phyloP scores from a whole-genome alignment of 2,329 filamentous ascomycete genomes.

The Rasamsonia emersonii region DNA sequence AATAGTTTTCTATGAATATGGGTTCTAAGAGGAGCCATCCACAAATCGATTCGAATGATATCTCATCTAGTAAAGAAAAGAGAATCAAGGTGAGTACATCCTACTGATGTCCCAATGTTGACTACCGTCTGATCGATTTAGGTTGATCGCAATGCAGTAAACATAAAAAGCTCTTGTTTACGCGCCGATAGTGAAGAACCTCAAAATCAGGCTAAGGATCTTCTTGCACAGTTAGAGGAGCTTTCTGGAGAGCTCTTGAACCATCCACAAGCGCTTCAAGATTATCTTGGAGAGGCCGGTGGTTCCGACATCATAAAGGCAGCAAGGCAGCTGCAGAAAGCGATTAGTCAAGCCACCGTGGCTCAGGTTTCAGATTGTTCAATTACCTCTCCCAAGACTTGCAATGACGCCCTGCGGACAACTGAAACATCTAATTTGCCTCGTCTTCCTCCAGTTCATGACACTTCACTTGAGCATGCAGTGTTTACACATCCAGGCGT shows the following conservation, averaged over 20 bases:
- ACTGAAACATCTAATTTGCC: conserved; percentile 10
- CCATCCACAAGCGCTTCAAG: conserved; percentile 9
- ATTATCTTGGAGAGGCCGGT: conserved; percentile 7
- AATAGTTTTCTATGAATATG: too few species aligned
- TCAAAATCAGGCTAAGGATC: too few species aligned
- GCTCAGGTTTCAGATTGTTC: not conserved
- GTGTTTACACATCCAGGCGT: conserved; percentile 60
- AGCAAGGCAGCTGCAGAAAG: conserved; percentile 13
- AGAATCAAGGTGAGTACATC: conserved; percentile 12
- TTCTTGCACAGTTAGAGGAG: too few species aligned
- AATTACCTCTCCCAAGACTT: not conserved
- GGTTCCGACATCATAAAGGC: conserved; percentile 14
- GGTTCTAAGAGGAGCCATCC: conserved; percentile 20
- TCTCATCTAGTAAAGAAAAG: conserved; percentile 6
- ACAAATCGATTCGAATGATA: conserved; percentile 7
- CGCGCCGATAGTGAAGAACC: too few species aligned
- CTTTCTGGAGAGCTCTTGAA: conserved; percentile 15
- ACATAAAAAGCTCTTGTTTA: too few species aligned
- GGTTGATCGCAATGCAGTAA: conserved; percentile 4
- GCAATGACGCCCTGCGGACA: not conserved
- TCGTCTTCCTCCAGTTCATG: conserved; percentile 50
- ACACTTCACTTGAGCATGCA: conserved; percentile 51
- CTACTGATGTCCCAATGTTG: not conserved
- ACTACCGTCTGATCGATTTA: conserved; percentile 1
- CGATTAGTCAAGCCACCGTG: conserved; percentile 9